Evolutionary conservation across 2,329 filamentous ascomycete species (phyloP), one percentile per base, ranked within the genome.

Genomic region (Didymella arachidicola): DNA sequence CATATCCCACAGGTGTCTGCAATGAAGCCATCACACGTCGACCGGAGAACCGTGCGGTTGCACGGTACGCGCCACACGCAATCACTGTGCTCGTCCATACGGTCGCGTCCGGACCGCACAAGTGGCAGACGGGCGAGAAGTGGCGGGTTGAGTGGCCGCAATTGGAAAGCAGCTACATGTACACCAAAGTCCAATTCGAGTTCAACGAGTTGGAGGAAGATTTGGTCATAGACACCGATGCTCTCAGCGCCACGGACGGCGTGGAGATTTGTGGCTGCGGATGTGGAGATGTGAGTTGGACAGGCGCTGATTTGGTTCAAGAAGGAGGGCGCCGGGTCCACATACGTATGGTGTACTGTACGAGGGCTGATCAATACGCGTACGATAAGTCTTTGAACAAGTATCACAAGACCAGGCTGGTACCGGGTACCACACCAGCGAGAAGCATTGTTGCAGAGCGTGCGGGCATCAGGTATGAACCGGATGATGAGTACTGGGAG

Each of bases 401-500:
- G 11, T 25, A 12, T 19, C 38, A 22, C 19, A 16, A 41, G 19
- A 7, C 25, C 18, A 41, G 11, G 4, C n/a, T 49, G 22, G 30
- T 55, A n/a, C 45, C 53, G 1, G 53, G 53, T 30, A 25, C 39
- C 1, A 12, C 14, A 41, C 45, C 45, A 29, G 29, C 45, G 1
- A 22, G 11, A 2, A 30, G 16, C 7, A 22, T 25, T 2, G n/a
- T 49, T 10, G 16, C 43, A 4, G 18, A 22, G 14, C n/a, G 27
- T 30, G 22, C 14, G 5, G 44, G 34, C 4, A n/a, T 44, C 7
- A 26, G 34, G 11, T 59, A 27, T n/a, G 39, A 51, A 2, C 42
- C 44, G 0, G 44, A 48, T 11, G 53, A 48, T 8, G 47, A 51
- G 29, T 64, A 60, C 34, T 64, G 62, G 62, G 59, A 64, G 42